These are phyloP conservation scores for Curvularia verruculosa DNA, from an alignment of 2,329 filamentous ascomycete species.

Conservation along the genomic window DNA sequence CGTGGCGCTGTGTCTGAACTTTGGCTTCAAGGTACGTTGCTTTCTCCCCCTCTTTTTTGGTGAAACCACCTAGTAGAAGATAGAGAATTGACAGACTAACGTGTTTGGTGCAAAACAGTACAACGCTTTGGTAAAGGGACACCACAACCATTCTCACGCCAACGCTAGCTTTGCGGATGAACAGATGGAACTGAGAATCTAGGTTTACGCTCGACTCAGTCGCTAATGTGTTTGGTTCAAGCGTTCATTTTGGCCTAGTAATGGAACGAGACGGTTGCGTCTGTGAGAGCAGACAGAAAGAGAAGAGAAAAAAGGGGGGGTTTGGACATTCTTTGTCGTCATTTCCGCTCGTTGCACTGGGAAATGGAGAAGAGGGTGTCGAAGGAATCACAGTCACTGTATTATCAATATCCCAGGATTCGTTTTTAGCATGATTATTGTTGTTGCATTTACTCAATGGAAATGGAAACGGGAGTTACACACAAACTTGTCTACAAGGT, in stretches of 20 bases:
- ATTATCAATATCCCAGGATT: no score
- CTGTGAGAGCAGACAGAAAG: neutral
- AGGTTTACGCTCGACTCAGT: neutral
- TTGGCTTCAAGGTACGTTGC: constrained; percentile 75
- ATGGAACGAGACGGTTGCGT: neutral
- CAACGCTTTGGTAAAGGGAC: constrained; percentile 19
- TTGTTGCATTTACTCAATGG: neutral
- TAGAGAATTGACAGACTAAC: neutral
- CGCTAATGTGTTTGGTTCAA: neutral
- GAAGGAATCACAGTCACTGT: neutral
- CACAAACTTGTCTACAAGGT: neutral
- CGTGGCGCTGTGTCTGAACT: constrained; percentile 81
- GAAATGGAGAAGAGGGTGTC: neutral
- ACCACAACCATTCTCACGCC: constrained; percentile 9
- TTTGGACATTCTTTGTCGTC: neutral
- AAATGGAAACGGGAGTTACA: neutral
- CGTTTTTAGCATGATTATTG: no score
- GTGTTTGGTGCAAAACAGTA: constrained; percentile 24
- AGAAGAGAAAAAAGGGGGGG: neutral
- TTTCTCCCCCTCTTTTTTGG: neutral
- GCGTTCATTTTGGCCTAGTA: neutral
- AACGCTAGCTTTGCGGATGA: constrained; percentile 17
- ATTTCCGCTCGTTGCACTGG: neutral
- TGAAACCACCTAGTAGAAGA: neutral
- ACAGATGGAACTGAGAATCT: constrained; percentile 29